phyloP scores from a whole-genome alignment of 2,329 filamentous ascomycete species.

The Akanthomyces dipterigenus region DNA sequence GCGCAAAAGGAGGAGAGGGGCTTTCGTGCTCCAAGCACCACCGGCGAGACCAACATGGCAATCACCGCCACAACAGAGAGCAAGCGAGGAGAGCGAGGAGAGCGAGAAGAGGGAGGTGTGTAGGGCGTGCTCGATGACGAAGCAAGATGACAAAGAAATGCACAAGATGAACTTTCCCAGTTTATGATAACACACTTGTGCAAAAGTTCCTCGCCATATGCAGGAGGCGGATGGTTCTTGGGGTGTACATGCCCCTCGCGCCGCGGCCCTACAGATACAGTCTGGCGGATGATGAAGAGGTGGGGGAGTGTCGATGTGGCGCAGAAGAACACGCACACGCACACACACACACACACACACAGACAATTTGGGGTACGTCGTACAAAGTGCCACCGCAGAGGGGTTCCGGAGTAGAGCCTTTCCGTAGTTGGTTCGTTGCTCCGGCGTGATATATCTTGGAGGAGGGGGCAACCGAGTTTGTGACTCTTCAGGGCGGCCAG shows the following conservation, averaged over 20 bases:
- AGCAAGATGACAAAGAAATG: constrained; percentile 4
- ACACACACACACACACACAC: too few species aligned
- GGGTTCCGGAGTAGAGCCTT: not conserved
- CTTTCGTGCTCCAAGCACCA: not conserved
- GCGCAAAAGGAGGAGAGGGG: not conserved
- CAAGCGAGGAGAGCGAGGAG: too few species aligned
- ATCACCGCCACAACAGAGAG: not conserved
- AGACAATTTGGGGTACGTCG: not conserved
- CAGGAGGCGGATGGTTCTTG: not conserved
- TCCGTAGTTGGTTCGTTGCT: not conserved
- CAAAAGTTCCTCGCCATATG: constrained; percentile 2
- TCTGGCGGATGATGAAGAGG: not conserved
- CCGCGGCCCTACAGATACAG: not conserved
- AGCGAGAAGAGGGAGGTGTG: not conserved
- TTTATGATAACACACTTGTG: too few species aligned
- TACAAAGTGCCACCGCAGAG: not conserved
- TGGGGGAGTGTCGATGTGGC: not conserved
- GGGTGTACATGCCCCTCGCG: not conserved
- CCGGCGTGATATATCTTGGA: not conserved
- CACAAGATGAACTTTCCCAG: too few species aligned
- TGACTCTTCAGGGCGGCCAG: not conserved
- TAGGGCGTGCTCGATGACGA: constrained; percentile 5
- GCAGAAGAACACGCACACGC: not conserved
- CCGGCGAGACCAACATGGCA: not conserved
- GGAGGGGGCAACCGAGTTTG: not conserved